These are phyloP conservation scores for Populus ilicifolia DNA, from an alignment of 345 rosid species.

Conservation along the genomic window DNA sequence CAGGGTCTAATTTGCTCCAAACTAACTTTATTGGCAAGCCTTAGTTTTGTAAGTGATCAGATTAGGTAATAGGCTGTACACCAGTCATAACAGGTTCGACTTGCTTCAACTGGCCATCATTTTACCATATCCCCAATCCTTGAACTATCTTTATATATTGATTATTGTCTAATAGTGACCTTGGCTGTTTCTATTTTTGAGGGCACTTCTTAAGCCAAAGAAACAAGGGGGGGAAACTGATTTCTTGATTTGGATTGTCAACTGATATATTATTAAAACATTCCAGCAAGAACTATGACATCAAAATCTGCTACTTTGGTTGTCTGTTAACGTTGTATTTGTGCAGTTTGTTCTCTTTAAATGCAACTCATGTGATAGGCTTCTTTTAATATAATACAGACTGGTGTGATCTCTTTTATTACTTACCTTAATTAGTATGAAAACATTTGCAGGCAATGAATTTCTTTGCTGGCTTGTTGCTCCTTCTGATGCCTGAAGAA, in stretches of 20 bases:
- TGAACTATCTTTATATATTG: not conserved
- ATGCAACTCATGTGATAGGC: not conserved
- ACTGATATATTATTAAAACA: not conserved
- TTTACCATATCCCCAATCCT: not conserved
- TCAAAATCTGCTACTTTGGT: not conserved
- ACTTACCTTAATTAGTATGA: slow-evolving; percentile 15
- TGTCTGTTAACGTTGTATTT: not conserved
- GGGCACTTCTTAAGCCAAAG: not conserved
- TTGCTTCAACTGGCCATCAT: not conserved
- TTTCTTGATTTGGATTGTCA: not conserved
- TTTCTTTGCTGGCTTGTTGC: slow-evolving; percentile 91
- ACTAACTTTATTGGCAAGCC: not conserved
- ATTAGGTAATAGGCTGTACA: not conserved
- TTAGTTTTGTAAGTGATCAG: not conserved
- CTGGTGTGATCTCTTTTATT: slow-evolving; percentile 7
- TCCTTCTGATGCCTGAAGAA: slow-evolving; percentile 98
- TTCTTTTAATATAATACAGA: not conserved
- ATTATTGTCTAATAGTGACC: not conserved
- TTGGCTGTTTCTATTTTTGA: not conserved
- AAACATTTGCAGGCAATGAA: slow-evolving; percentile 87
- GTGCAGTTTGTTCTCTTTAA: not conserved
- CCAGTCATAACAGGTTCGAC: not conserved
- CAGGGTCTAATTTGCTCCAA: not conserved
- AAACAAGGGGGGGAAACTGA: not conserved
- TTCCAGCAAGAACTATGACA: not conserved